These are phyloP conservation scores for Aspergillus felis DNA, from an alignment of 2,329 filamentous ascomycete genomes.

Conservation along the genomic window DNA sequence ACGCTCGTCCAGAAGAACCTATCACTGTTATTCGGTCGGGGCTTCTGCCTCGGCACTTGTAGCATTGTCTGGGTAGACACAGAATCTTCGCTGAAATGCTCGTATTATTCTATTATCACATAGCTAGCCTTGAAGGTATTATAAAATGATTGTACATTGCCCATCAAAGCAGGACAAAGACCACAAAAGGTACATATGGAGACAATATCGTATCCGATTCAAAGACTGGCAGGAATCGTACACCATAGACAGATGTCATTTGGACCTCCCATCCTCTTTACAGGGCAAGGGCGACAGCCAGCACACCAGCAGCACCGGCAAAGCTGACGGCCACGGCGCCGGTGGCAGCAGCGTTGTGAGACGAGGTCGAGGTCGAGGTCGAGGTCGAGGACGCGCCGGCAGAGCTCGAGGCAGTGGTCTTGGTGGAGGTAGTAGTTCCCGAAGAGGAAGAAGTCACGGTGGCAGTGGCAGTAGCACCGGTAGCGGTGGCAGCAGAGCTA, in stretches of 20 bases:
- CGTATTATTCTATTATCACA: no score
- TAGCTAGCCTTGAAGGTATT: no score
- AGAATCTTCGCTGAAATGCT: no score
- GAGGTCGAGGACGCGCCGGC: background rate
- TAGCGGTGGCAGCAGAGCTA: background rate
- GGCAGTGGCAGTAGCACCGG: background rate
- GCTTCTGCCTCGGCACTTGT: no score
- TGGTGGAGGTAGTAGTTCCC: background rate
- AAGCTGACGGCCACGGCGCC: background rate
- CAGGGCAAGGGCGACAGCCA: background rate
- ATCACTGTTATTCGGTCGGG: no score
- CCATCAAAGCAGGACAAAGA: no score
- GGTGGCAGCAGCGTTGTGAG: background rate
- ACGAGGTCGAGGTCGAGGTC: background rate
- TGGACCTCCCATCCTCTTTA: background rate
- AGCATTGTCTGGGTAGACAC: no score
- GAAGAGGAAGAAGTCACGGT: background rate
- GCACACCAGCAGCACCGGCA: background rate
- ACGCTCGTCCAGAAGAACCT: no score
- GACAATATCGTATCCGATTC: no score
- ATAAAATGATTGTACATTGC: no score
- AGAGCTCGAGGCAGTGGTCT: background rate
- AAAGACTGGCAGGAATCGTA: background rate
- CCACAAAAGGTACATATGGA: no score
- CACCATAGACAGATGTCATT: no score